Evolutionary conservation across 106 monocot genomes (phyloP), one percentile per base, ranked within the genome.

Genomic region (Posidonia australis): DNA sequence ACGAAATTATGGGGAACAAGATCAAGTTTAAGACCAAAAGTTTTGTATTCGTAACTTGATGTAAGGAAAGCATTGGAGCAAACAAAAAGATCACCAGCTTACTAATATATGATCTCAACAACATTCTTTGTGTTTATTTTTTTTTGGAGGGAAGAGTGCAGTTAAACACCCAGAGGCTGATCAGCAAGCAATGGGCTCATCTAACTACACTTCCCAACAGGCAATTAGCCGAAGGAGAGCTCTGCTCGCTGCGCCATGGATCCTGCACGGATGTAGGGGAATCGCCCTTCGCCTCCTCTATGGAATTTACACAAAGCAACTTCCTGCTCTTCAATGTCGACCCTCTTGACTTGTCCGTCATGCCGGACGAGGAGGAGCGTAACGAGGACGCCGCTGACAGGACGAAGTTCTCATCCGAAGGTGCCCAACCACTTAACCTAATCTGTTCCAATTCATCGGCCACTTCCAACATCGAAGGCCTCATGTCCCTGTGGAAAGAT

Each of bases 391-490:
- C 11, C 13, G 72, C 28, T 0, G 83, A 64, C 63, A 76, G 29
- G 51, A 70, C 44, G 47, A 67, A 44, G 54, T 63, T 71, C 24
- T 76, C 75, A 4, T 71, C 77, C 0, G 61, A n/a, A 1, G 76
- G 54, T 10, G 67, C 76, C 83, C 87, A 83, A 25, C 76, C 76
- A 22, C 72, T 66, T 19, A 74, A 51, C 74, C 81, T 77, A 17
- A 88, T 82, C 61, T 88, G 88, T 59, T 88, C 88, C 65, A 88
- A 36, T 72, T 88, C 88, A 5, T 79, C 84, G 1, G 78, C 81
- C 57, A 88, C 88, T 27, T 88, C 88, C 58, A 62, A 66, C 88
- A 88, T 88, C 19, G 84, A 79, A 3, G 88, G 88, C 68, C 88
- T 62, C 84, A 88, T 79, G 72, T 88, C 88, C 32, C 78, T 74